phyloP scores from a whole-genome alignment of 148 eudicot genomes.

The Heliamphora exappendiculata region DNA sequence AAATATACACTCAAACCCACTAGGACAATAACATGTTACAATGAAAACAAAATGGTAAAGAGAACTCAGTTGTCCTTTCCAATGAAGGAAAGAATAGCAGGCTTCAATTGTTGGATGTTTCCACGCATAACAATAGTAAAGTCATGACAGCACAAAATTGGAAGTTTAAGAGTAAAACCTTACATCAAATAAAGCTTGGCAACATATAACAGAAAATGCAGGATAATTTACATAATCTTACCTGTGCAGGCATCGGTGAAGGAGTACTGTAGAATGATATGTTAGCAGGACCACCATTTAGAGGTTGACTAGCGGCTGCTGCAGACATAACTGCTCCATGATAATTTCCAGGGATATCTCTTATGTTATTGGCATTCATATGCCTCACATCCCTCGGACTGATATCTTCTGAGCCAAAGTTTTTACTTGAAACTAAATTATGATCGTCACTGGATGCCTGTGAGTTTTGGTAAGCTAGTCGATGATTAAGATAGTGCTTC shows the following conservation, averaged over 20 bases:
- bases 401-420: slow-evolving; percentile 38
- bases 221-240: slow-evolving; percentile 23
- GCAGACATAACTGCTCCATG: slow-evolving; percentile 48
- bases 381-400: slow-evolving; percentile 64
- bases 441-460: slow-evolving; percentile 44
- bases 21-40: not conserved
- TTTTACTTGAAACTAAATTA: slow-evolving; percentile 35
- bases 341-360: slow-evolving; percentile 58
- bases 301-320: slow-evolving; percentile 42
- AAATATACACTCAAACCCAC: too few species aligned
- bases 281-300: slow-evolving; percentile 53
- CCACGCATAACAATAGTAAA: not conserved
- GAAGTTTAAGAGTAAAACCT: not conserved
- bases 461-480: slow-evolving; percentile 33
- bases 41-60: not conserved
- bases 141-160: not conserved
- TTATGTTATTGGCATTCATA: slow-evolving; percentile 32
- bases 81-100: not conserved
- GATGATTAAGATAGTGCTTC: slow-evolving; percentile 54
- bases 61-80: not conserved
- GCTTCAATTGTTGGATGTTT: not conserved
- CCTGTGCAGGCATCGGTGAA: slow-evolving; percentile 90
- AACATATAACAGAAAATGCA: slow-evolving; percentile 14
- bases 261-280: slow-evolving; percentile 80
- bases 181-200: not conserved